Base-by-base conservation (phyloP, 1,139 yeast species). In the Suhomyces taliae region DNA sequence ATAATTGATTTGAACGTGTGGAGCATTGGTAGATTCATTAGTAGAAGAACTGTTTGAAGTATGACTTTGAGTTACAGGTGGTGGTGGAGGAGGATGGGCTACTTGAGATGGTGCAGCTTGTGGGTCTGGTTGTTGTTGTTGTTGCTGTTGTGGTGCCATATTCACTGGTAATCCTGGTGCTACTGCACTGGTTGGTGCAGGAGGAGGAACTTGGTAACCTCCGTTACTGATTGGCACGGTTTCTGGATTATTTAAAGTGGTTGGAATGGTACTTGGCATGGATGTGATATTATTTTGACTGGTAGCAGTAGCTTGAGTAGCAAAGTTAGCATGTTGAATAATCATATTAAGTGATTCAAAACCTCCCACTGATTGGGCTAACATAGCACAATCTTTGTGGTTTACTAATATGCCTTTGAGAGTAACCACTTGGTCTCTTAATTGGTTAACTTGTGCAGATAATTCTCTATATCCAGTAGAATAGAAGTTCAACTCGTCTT, bases 381-480 rank as follows among this genome's bases (percentile, higher is more conserved):
- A 59, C 50, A 64, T 50, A 6, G 69, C 65, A 55, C 78, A 74
- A 40, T 72, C 73, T 52, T 72, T 74, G 56, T 75, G 79, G 31
- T 63, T 67, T 4, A 57, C 55, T 14, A 72, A 46, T 8, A 73
- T 58, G n/a, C 65, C 66, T 50, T 81, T 74, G 36, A 87, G 63
- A 8, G 74, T 67, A 27, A 76, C 58, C n/a, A 87, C 69, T 54
- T 83, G 88, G 41, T 83, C 85, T 37, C 85, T 70, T 45, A 87
- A 65, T 40, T 74, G 76, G 15, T 72, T 67, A 9, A 85, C 79
- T 52, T 87, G 88, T 3, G 73, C 68, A 14, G 83, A 78, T 46
- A 90, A 69, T 42, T 81, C 82, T 36, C 86, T 79, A 65, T 89
- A 90, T 48, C 91, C 95, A 11, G 77, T 66, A 19, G 89, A 78